Evolutionary conservation across 2,329 filamentous ascomycete species (phyloP), one percentile per base, ranked within the genome.

Genomic region (Clarireedia homoeocarpa): DNA sequence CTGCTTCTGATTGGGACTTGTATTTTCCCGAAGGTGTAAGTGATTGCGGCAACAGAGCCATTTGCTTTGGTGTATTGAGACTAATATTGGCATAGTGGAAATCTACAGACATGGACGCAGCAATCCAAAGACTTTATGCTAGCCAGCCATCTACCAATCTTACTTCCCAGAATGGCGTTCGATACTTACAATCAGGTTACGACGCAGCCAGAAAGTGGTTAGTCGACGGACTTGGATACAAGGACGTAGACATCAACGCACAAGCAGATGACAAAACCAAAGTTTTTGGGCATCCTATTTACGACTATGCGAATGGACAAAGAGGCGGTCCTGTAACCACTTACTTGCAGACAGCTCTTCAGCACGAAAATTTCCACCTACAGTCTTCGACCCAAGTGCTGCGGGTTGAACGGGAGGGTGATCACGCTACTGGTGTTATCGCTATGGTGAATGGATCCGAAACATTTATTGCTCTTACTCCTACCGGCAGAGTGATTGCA

Each of bases 1-100:
- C 77, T 0, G 73, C 75, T 1, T 75, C 74, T 1, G 78, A 81
- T 59, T 80, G 75, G 71, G 75, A 80, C 61, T 65, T 71, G 6
- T 79, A 77, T 50, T 74, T 75, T 52, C 76, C 76, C 0, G 58
- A 66, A 0, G 75, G 74, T 34, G 53, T 55, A 38, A 36, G 53
- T 51, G 10, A 42, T 30, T 9, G 20, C 2, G 20, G 2, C 12
- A 0, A 23, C 30, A 24, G 14, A 2, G 1, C 27, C 12, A 36
- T 27, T 4, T 6, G 15, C 17, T 15, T 23, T 39, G 14, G 12
- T 23, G 15, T 4, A 23, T 44, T 7, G 6, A 30, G 50, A 55
- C 27, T 30, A 45, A 45, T 24, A 24, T 5, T 14, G 9, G 6
- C 44, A n/a, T 40, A 55, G 14, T 81, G 78, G 78, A 79, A 78